Base-by-base conservation (phyloP, 352 stramenopile species). In the Phytophthora fragariaefolia region DNA sequence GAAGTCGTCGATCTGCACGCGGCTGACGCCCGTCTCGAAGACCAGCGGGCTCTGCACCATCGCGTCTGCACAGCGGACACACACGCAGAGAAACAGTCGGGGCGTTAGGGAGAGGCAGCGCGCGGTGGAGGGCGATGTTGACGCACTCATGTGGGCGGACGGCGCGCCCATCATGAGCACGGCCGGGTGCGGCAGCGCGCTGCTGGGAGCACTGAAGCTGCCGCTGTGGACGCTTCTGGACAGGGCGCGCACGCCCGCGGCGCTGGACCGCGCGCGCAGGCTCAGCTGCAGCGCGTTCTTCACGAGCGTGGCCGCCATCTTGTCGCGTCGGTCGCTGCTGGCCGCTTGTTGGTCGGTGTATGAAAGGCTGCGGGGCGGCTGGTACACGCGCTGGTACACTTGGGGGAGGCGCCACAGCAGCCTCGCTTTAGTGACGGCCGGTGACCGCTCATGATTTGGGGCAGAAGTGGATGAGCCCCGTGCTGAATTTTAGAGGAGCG, bases 21-120 rank as follows among this genome's bases (percentile, higher is more conserved):
- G 51, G 28, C 27, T 70, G 34, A 80, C 50, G 51, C 43, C 55
- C 34, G 73, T 82, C 66, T 86, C 71, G 47, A 87, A 83, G 30
- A 82, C 50, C 42, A 89, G 73, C 55, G 73, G 49, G 28, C 54
- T 81, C 46, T 69, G 71, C 46, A 78, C 57, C 36, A 84, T 62
- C 17, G 69, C 67, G 38, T 79, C 77, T 86, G 43, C 38, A 38
- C 30, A 22, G 15, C 18, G 12, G 2, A 52, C 6, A 17, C 15
- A 36, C 2, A 47, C 50, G 7, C 3, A 45, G n/a, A 60, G 17
- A 48, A 52, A 40, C 6, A 18, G n/a, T 50, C 22, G 63, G 22
- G 49, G 9, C 40, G 3, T 47, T 8, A 27, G 45, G 43, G 15
- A 55, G 6, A 63, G n/a, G 27, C 17, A 54, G 22, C n/a, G 26